Evolutionary conservation across 192 early-diverging fungal species (phyloP), one percentile per base, ranked within the genome.

Genomic region (Podila epicladia): DNA sequence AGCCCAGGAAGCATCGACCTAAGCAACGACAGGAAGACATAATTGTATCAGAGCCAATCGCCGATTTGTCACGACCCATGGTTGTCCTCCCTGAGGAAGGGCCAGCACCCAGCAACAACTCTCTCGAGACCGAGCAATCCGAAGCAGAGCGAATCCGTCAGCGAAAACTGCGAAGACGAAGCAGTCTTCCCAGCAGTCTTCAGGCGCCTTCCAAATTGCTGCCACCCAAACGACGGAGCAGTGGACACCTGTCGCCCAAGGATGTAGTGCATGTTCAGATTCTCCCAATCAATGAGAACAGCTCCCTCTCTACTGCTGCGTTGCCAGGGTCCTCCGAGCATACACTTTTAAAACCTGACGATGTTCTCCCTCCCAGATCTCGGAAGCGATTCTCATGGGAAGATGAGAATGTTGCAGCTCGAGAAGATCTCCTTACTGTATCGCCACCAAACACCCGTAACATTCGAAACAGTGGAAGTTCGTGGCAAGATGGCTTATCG

Each of bases 181-280:
- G 69, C 70, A 79, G 76, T 69, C 55, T 79, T 22, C 76, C 76
- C 41, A 68, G 70, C 38, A 79, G 68, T 58, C 76, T 79, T 59
- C 71, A 72, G 26, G 35, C 45, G 12, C 12, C 64, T 7, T 69
- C 76, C n/a, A 64, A 41, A 32, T 9, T 79, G 32, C 69, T 79
- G 28, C 69, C 69, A n/a, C 69, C 62, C 45, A 76, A 50, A 45
- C 61, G 72, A 48, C 45, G 74, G 55, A 49, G 17, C 59, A 59
- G 37, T 33, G 62, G 64, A 15, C 17, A 37, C 22, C 22, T 29
- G 24, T 63, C 65, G 26, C 49, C 66, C 29, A 15, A 37, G 12
- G n/a, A 35, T 12, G 60, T 32, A 4, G 32, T 51, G 33, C 35
- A 45, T 45, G 41, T 15, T 45, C 41, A 0, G 53, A 55, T 22